A percentile compares a stretch with the other conserved stretches of the same genome.
phyloP scores from a whole-genome alignment of 2,329 filamentous ascomycete species.

The Pseudofabraea citricarpa region DNA sequence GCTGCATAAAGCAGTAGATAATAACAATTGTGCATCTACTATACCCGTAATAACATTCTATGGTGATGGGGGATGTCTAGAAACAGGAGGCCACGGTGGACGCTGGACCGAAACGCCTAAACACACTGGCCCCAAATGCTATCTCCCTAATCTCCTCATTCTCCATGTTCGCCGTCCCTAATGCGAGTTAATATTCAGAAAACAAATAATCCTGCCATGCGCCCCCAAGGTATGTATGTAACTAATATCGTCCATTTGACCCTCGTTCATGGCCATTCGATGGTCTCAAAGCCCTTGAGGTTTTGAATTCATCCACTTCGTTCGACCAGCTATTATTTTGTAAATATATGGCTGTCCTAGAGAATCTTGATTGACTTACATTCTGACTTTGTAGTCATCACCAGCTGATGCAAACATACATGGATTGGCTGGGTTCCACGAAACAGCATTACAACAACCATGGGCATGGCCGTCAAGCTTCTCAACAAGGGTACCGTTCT shows the following conservation, averaged over 20 bases:
- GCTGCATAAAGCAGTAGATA: too few relatives aligned
- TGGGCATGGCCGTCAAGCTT: slow-evolving; percentile 68
- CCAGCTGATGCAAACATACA: slow-evolving; percentile 87
- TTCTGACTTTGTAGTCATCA: slow-evolving; percentile 78
- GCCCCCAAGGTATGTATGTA: too few relatives aligned
- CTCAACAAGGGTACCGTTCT: slow-evolving; percentile 70
- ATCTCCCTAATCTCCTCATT: background rate
- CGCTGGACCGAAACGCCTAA: slow-evolving; percentile 3
- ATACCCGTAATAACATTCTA: too few relatives aligned
- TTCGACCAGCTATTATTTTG: slow-evolving; percentile 18
- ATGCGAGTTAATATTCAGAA: too few relatives aligned
- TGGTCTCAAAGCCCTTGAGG: slow-evolving; percentile 8
- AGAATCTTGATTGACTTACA: too few relatives aligned
- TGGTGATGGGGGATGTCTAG: too few relatives aligned
- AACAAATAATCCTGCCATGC: too few relatives aligned
- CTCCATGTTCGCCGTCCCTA: slow-evolving; percentile 4
- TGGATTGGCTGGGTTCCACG: slow-evolving; percentile 82
- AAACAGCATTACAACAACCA: slow-evolving; percentile 78
- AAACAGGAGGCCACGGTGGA: too few relatives aligned
- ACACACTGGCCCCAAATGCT: slow-evolving; percentile 1
- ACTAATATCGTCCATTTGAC: slow-evolving; percentile 16
- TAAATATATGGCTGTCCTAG: too few relatives aligned
- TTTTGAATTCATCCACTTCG: slow-evolving; percentile 7
- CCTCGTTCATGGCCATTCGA: slow-evolving; percentile 13
- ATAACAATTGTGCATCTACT: too few relatives aligned